Evolutionary conservation across 2,329 filamentous ascomycete genomes (phyloP), one percentile per base, ranked within the genome.

Genomic region (Alternaria solani): DNA sequence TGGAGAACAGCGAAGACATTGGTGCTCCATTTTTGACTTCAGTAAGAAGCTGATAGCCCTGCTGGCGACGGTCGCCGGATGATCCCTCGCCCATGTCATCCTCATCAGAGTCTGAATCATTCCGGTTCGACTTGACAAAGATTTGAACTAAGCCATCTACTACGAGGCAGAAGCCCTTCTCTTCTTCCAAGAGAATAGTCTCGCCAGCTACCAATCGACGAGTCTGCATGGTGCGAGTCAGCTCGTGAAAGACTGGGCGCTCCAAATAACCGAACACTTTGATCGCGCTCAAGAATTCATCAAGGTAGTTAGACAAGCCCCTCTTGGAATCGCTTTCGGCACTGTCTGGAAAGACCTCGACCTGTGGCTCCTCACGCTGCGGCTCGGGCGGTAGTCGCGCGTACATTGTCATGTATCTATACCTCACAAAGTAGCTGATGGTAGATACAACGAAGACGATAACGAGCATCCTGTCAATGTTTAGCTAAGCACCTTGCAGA

Each of bases 211-310:
- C 96, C 51, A 99, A 85, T 79, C 97, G 97, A 70, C 93, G 86
- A 20, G 96, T 99, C 81, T 99, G 95, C 95, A 99, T 99, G 60
- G 94, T 97, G 61, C 95, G 86, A 0, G 95, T 99, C 70, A 99
- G 86, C 80, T 99, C 95, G 74, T 99, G 96, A 74, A 99, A 99
- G 42, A 99, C 95, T 0, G 95, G 93, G 26, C 95, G 88, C 77
- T 99, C 95, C 43, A 99, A 83, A 75, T 98, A 99, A 8, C 95
- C 95, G 80, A 99, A 99, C 59, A 99, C 95, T 79, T 98, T 99
- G 82, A 99, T 99, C 30, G 96, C 95, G 75, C 94, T 98, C 23
- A 99, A 83, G 71, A 99, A 99, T 78, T 99, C 96, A 79, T 99
- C 95, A 26, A 99, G 85, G 70, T 99, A 99, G 76, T 94, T 99